A percentile compares a stretch with the other conserved stretches of the same genome.
Conservation (phyloP, 331 rosid genomes). For the Quercus tomentella region DNA sequence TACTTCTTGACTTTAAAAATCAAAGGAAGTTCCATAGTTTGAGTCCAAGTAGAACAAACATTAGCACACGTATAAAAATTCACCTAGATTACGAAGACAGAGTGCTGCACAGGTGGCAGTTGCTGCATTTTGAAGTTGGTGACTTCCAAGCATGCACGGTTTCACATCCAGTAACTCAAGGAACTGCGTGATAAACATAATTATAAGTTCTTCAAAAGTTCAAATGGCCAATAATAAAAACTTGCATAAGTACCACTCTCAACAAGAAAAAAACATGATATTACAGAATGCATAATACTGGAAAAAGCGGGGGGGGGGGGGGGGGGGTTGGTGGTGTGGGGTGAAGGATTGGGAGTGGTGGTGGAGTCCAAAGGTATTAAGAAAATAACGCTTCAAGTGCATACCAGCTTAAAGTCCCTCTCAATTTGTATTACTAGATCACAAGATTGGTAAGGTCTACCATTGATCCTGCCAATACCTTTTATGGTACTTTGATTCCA, state of each 20-base stretch:
- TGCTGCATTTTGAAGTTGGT: no score
- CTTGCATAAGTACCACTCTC: neutral
- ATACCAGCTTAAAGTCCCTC: constrained; percentile 45
- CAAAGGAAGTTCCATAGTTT: neutral
- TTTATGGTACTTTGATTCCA: constrained; percentile 43
- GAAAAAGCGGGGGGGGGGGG: neutral
- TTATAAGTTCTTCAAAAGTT: no score
- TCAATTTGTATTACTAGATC: constrained; percentile 51
- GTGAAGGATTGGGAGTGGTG: no score
- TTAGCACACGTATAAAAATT: neutral
- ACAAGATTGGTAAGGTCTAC: constrained; percentile 61
- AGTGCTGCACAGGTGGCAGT: no score
- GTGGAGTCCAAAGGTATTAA: neutral
- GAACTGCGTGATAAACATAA: no score
- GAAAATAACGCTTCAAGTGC: constrained; percentile 1
- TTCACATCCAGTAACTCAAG: no score
- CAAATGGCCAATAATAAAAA: constrained; percentile 4
- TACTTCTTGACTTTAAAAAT: neutral
- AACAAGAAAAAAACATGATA: neutral
- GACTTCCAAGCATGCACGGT: no score
- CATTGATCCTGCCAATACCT: constrained; percentile 34
- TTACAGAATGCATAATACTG: neutral
- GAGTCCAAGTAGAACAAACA: neutral
- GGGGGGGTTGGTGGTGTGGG: no score
- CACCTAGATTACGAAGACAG: constrained; percentile 55